Evolutionary conservation across 2,329 filamentous ascomycete genomes (phyloP).

Genomic region (Exophiala sideris): DNA sequence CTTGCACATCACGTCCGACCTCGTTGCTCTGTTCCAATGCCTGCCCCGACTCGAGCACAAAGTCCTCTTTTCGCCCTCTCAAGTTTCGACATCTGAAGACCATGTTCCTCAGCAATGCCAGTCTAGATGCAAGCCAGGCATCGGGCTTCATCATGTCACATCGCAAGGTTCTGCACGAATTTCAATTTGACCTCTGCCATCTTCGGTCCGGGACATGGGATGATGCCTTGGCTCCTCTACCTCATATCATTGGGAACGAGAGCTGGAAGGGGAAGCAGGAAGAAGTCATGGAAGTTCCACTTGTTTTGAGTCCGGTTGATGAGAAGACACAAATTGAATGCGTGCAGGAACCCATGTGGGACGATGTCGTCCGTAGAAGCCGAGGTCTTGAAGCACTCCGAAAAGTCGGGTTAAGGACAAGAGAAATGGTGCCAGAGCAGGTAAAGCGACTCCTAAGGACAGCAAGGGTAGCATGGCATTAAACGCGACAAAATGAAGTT

Average conservation of each 20-base stretch:
- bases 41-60: constrained; percentile 37
- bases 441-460: constrained; percentile 23
- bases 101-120: constrained; percentile 69
- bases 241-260: constrained; percentile 36
- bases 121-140: constrained; percentile 69
- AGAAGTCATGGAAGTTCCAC: constrained; percentile 39
- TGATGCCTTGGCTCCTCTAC: constrained; percentile 72
- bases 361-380: constrained; percentile 22
- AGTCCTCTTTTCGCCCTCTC: constrained; percentile 51
- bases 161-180: constrained; percentile 66
- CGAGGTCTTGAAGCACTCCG: constrained; percentile 20
- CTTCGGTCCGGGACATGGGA: constrained; percentile 75
- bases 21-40: constrained; percentile 33
- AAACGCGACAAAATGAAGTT: not conserved
- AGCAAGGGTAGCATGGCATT: constrained; percentile 23
- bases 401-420: constrained; percentile 21
- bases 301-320: constrained; percentile 35
- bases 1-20: constrained; percentile 57
- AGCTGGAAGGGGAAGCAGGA: constrained; percentile 38
- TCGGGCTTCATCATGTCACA: constrained; percentile 66
- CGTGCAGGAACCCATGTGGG: constrained; percentile 31
- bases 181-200: constrained; percentile 74
- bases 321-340: constrained; percentile 26
- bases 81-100: constrained; percentile 65
- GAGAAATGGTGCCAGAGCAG: constrained; percentile 22